These are phyloP conservation scores for Spathaspora boniae DNA, from an alignment of 805 yeast species.

Conservation along the genomic window DNA sequence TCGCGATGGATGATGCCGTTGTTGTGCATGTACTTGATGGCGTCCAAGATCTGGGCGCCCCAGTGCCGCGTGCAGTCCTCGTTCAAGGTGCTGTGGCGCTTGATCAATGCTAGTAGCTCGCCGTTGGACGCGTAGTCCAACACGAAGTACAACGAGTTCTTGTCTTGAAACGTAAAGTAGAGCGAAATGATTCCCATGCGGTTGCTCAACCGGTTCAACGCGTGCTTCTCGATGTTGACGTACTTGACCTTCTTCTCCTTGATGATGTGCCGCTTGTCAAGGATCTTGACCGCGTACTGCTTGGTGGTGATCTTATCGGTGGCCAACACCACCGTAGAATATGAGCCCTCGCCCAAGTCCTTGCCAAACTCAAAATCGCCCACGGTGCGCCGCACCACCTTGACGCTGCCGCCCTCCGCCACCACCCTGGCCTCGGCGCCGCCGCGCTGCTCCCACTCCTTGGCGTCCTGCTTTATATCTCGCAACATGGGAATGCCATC, in stretches of 20 bases:
- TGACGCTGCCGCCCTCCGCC: constrained; percentile 14
- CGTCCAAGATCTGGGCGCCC: constrained; percentile 71
- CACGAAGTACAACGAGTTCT: constrained; percentile 66
- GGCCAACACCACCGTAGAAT: constrained; percentile 43
- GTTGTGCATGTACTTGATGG: constrained; percentile 66
- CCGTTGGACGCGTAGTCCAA: constrained; percentile 80
- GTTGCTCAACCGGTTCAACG: constrained; percentile 63
- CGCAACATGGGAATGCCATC: constrained; percentile 8
- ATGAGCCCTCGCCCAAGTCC: constrained; percentile 44
- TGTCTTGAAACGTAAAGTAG: constrained; percentile 79
- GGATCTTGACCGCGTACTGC: constrained; percentile 71
- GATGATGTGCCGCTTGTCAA: constrained; percentile 74
- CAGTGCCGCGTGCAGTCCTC: constrained; percentile 68
- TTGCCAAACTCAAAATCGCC: constrained; percentile 40
- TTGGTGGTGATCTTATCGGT: constrained; percentile 50
- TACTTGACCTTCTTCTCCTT: constrained; percentile 81
- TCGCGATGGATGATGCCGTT: constrained; percentile 80
- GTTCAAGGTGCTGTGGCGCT: constrained; percentile 64
- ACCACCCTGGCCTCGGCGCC: constrained; percentile 28
- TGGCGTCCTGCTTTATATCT: constrained; percentile 12
- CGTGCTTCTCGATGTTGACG: constrained; percentile 79
- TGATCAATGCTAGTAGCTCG: constrained; percentile 64
- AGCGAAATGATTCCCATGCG: constrained; percentile 63
- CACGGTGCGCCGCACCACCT: constrained; percentile 34
- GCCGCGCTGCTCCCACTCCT: constrained; percentile 33